Evolutionary conservation across 2,329 filamentous ascomycete species (phyloP).

Genomic region (Trichoderma afroharzianum): DNA sequence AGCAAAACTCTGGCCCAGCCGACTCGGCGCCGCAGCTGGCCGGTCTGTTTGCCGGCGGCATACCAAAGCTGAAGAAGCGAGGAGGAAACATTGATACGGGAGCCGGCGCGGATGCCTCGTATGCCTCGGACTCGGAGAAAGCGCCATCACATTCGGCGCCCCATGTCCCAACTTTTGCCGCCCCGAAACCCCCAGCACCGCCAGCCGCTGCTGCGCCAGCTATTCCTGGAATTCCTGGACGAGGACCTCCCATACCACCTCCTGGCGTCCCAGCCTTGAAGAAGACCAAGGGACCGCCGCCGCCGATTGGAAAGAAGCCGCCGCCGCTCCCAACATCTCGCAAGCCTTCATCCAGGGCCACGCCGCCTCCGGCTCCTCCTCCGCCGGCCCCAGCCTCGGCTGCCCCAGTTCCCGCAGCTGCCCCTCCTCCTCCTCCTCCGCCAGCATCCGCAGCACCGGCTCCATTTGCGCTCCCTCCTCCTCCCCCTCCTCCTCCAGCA

Average conservation of each 20-base stretch:
- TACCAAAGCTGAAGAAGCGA: slow-evolving; percentile 89
- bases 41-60: slow-evolving; percentile 87
- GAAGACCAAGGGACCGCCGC: slow-evolving; percentile 63
- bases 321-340: slow-evolving; percentile 59
- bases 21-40: slow-evolving; percentile 74
- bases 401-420: slow-evolving; percentile 43
- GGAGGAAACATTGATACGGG: slow-evolving; percentile 76
- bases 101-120: slow-evolving; percentile 58
- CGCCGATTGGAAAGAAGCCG: slow-evolving; percentile 73
- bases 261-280: slow-evolving; percentile 48
- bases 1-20: slow-evolving; percentile 53
- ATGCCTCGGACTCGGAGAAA: slow-evolving; percentile 71
- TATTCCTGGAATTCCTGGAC: slow-evolving; percentile 55
- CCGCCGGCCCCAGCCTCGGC: slow-evolving; percentile 43
- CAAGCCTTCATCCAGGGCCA: slow-evolving; percentile 47
- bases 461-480: slow-evolving; percentile 31
- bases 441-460: slow-evolving; percentile 39
- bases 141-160: slow-evolving; percentile 26
- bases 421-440: slow-evolving; percentile 40
- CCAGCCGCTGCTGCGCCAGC: slow-evolving; percentile 50
- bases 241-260: slow-evolving; percentile 38
- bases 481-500: slow-evolving; percentile 26
- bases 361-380: slow-evolving; percentile 31
- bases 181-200: slow-evolving; percentile 46
- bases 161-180: slow-evolving; percentile 49